These are phyloP conservation scores for Penicillium chermesinum DNA, from an alignment of 495 filamentous ascomycete genomes.

Conservation along the genomic window DNA sequence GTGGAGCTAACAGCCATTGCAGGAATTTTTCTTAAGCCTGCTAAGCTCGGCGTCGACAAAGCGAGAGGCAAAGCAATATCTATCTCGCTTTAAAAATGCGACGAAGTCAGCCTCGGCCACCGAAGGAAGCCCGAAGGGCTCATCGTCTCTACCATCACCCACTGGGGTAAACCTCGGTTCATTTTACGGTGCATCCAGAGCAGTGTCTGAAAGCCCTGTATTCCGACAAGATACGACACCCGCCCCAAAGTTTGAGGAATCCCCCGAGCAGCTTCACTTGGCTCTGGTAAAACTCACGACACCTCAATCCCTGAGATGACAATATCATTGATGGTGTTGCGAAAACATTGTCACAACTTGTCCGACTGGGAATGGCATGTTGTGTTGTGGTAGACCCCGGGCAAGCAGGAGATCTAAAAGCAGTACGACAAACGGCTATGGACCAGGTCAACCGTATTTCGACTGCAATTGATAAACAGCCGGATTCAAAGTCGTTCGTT, in stretches of 20 bases:
- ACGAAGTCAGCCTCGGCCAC: slow-evolving; percentile 18
- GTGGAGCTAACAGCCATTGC: neutral
- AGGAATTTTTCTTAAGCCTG: slow-evolving; percentile 82
- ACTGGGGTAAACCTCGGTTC: slow-evolving; percentile 57
- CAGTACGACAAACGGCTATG: slow-evolving; percentile 41
- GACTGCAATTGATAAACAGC: slow-evolving; percentile 62
- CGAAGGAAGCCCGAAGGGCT: slow-evolving; percentile 16
- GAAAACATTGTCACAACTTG: slow-evolving; percentile 76
- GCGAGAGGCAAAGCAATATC: slow-evolving; percentile 82
- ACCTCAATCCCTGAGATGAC: slow-evolving; percentile 64
- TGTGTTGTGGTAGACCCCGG: slow-evolving; percentile 76
- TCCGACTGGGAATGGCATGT: slow-evolving; percentile 71
- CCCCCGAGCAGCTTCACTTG: slow-evolving; percentile 57
- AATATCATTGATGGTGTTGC: slow-evolving; percentile 67
- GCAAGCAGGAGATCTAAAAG: slow-evolving; percentile 20
- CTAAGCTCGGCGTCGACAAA: slow-evolving; percentile 81
- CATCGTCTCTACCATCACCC: slow-evolving; percentile 20
- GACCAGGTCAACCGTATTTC: slow-evolving; percentile 71
- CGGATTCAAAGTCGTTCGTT: slow-evolving; percentile 59
- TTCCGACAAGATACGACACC: slow-evolving; percentile 49
- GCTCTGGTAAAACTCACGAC: slow-evolving; percentile 80
- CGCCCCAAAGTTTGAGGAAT: slow-evolving; percentile 26
- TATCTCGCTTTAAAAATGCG: slow-evolving; percentile 65
- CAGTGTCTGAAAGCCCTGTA: slow-evolving; percentile 58
- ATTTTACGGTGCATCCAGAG: slow-evolving; percentile 54